A percentile compares a stretch with the other conserved stretches of the same genome.
phyloP scores from a whole-genome alignment of 2,329 filamentous ascomycete genomes.

The Xylaria sp. region DNA sequence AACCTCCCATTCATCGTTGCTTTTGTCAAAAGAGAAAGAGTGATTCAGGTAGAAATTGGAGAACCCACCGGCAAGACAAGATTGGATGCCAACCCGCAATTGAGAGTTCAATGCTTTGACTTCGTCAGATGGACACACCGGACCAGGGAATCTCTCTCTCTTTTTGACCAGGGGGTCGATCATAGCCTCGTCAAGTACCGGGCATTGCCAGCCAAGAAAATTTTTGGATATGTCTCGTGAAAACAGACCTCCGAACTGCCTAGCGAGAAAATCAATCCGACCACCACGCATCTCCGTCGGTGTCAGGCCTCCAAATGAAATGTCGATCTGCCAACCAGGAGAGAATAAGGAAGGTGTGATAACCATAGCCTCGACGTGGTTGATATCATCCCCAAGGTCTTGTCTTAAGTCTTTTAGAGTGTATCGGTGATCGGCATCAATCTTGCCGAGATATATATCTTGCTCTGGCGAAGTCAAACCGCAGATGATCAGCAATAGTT shows the following conservation, averaged over 20 bases:
- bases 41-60: constrained; percentile 27
- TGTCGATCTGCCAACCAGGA: constrained; percentile 41
- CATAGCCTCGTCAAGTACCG: constrained; percentile 28
- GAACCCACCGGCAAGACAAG: constrained; percentile 27
- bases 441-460: constrained; percentile 37
- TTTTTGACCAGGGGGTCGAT: constrained; percentile 10
- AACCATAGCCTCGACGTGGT: constrained; percentile 28
- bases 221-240: constrained; percentile 20
- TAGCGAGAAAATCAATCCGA: constrained; percentile 33
- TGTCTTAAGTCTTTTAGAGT: constrained; percentile 30
- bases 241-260: constrained; percentile 40
- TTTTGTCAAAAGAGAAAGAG: constrained; percentile 36
- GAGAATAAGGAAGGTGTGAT: constrained; percentile 41
- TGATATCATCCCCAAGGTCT: constrained; percentile 24
- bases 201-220: constrained; percentile 33
- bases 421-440: constrained; percentile 9
- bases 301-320: constrained; percentile 29
- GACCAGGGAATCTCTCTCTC: constrained; percentile 24
- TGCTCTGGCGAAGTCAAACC: constrained; percentile 39
- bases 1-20: constrained; percentile 36
- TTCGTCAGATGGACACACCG: constrained; percentile 19
- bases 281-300: constrained; percentile 3
- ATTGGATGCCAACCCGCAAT: constrained; percentile 30
- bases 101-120: constrained; percentile 22
- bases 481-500: constrained; percentile 38